These are phyloP conservation scores for Spathaspora sp. DNA, from an alignment of 805 yeast species.

Conservation along the genomic window DNA sequence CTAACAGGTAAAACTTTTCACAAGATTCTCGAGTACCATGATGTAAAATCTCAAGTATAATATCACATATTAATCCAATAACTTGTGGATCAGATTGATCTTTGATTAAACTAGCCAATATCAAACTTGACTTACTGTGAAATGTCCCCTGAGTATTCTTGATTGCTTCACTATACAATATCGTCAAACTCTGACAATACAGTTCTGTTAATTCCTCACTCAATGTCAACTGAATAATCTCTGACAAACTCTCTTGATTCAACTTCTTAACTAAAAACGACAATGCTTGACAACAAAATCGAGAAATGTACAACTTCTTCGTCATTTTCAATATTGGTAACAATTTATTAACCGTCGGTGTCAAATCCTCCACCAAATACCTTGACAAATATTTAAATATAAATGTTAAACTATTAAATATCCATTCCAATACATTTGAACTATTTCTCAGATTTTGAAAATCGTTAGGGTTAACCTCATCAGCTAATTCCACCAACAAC, in stretches of 20 bases:
- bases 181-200: conserved; percentile 56
- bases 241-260: conserved; percentile 40
- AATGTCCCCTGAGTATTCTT: conserved; percentile 67
- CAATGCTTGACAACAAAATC: conserved; percentile 88
- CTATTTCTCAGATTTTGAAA: conserved; percentile 54
- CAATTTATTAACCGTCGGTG: conserved; percentile 64
- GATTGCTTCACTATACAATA: conserved; percentile 69
- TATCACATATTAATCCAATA: conserved; percentile 53
- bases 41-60: conserved; percentile 48
- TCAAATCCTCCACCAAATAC: conserved; percentile 55
- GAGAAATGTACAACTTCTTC: conserved; percentile 60
- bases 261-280: conserved; percentile 79
- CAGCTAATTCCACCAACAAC: conserved; percentile 46
- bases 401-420: conserved; percentile 81
- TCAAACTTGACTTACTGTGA: conserved; percentile 64
- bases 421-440: conserved; percentile 70
- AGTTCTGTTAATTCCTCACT: conserved; percentile 29
- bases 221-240: conserved; percentile 44
- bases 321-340: conserved; percentile 59
- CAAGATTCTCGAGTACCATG: conserved; percentile 53
- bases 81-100: conserved; percentile 22
- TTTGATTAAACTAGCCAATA: conserved; percentile 45
- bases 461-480: conserved; percentile 34
- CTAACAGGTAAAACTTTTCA: conserved; percentile 37
- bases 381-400: conserved; percentile 82